Base-by-base conservation (phyloP, 768 basidiomycete species). In the Serendipita sp. region DNA sequence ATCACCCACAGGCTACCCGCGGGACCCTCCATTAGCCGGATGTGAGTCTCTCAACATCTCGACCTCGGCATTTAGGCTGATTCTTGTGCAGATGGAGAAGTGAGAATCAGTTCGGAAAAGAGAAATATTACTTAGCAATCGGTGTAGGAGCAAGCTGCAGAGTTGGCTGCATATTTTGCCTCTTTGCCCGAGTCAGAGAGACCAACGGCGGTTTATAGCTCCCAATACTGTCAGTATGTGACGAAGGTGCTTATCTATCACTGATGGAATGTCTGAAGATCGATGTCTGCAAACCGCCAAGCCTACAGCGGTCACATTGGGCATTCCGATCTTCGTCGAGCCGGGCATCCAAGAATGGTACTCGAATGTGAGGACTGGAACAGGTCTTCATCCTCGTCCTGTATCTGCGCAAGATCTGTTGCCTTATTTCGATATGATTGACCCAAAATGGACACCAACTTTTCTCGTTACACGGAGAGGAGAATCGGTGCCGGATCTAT, bases 341-440 rank as follows among this genome's bases (percentile, higher is more conserved):
- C 89, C 90, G 66, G 90, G 85, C 9, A 70, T 89, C 5, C 78
- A 81, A 2, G 88, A 90, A 71, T 91, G 89, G 89, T 88, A 83
- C 71, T 85, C 84, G 2, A 86, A 84, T 30, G 86, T 82, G 34
- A 70, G 71, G 2, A 81, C 82, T 0, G 79, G 81, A 31, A 82
- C 85, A 2, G 84, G 87, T 33, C 76, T 90, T 5, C 86, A 90
- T 67, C 89, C 89, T 2, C 83, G 88, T 2, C 88, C 89, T 1
- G 77, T 76, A 13, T 72, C 76, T 3, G 83, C 88, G 20, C 56
- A 73, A 1, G 75, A 75, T 13, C 76, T 91, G n/a, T 73, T 73
- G 14, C 53, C 71, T 0, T 79, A 80, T 73, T 82, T 86, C 70
- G 28, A 24, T 75, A 72, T 28, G 60, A 82, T 90, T 60, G 85